phyloP scores from a whole-genome alignment of 2,329 filamentous ascomycete species.

The Aspergillus sp. region DNA sequence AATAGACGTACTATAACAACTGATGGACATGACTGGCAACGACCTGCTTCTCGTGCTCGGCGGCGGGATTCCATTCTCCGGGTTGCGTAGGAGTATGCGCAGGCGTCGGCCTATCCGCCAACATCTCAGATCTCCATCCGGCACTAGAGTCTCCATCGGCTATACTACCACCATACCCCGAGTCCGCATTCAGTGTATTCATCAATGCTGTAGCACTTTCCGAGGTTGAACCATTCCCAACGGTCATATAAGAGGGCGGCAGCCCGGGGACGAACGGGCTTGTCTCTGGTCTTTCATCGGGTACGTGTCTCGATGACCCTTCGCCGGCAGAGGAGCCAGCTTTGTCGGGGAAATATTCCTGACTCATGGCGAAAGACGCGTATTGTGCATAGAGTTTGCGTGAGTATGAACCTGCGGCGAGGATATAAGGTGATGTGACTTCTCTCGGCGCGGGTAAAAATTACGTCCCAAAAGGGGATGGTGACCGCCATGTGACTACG shows the following conservation, averaged over 20 bases:
- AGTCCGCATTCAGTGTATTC: constrained; percentile 80
- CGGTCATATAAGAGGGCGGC: constrained; percentile 76
- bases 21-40: constrained; percentile 86
- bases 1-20: constrained; percentile 67
- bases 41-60: constrained; percentile 64
- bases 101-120: constrained; percentile 59
- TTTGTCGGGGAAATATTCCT: constrained; percentile 40
- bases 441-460: constrained; percentile 14
- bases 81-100: constrained; percentile 53
- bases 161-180: constrained; percentile 77
- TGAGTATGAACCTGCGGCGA: not conserved
- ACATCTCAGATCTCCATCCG: constrained; percentile 56
- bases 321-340: constrained; percentile 36
- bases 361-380: constrained; percentile 38
- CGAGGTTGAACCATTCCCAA: constrained; percentile 78
- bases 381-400: constrained; percentile 14
- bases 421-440: constrained; percentile 1
- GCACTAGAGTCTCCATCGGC: constrained; percentile 43
- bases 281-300: constrained; percentile 26
- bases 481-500: constrained; percentile 17
- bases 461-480: constrained; percentile 14
- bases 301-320: constrained; percentile 34
- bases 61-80: constrained; percentile 50
- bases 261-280: constrained; percentile 25
- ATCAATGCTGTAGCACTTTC: constrained; percentile 79